These are phyloP conservation scores for Yarrowia hollandica DNA, from an alignment of 805 yeast genomes.

Conservation along the genomic window DNA sequence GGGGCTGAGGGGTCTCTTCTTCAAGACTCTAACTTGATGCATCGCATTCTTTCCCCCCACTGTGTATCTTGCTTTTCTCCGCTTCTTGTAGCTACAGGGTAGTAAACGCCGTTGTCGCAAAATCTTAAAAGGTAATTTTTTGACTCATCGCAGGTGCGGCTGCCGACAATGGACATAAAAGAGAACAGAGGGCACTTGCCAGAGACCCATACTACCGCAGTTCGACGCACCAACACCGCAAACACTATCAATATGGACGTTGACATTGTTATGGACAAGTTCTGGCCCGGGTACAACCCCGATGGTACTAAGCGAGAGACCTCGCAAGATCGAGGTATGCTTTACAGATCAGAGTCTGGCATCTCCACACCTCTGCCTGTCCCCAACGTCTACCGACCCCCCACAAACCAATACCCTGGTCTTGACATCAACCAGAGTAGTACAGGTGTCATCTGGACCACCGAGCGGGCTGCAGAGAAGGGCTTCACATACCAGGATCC, in stretches of 20 bases:
- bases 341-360: slow-evolving; percentile 36
- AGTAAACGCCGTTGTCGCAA: slow-evolving; percentile 23
- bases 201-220: neutral
- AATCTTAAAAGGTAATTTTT: slow-evolving; percentile 12
- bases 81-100: no score
- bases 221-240: neutral
- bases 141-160: slow-evolving; percentile 26
- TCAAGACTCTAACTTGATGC: no score
- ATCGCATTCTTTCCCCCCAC: slow-evolving; percentile 10
- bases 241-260: slow-evolving; percentile 7
- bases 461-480: slow-evolving; percentile 59
- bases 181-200: neutral
- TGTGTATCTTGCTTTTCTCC: slow-evolving; percentile 16
- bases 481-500: slow-evolving; percentile 48
- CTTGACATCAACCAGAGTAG: slow-evolving; percentile 59
- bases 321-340: slow-evolving; percentile 12
- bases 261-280: slow-evolving; percentile 26
- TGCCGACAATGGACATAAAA: slow-evolving; percentile 19
- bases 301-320: slow-evolving; percentile 26
- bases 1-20: no score
- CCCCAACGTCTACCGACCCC: slow-evolving; percentile 37
- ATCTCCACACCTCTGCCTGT: slow-evolving; percentile 37
- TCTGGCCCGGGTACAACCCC: slow-evolving; percentile 29
- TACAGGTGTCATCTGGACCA: slow-evolving; percentile 65
- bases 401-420: slow-evolving; percentile 51